phyloP scores from a whole-genome alignment of 2,329 filamentous ascomycete species.

The Hymenoscyphus scutula region DNA sequence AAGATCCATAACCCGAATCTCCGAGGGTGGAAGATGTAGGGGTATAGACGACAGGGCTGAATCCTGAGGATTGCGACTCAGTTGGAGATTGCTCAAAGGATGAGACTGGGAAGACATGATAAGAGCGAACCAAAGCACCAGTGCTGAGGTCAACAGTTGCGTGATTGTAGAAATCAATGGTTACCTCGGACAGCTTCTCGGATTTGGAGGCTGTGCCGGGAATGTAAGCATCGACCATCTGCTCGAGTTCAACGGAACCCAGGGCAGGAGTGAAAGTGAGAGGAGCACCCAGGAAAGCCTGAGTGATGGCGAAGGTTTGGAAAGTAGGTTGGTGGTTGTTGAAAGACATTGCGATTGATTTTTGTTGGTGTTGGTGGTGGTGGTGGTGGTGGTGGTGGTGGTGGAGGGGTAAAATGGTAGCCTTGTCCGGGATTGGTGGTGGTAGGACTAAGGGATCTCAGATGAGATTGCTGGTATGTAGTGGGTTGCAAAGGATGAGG shows the following conservation, averaged over 20 bases:
- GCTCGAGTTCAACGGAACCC: conserved; percentile 58
- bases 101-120: conserved; percentile 38
- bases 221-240: conserved; percentile 57
- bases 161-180: conserved; percentile 59
- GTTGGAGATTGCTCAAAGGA: conserved; percentile 36
- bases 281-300: conserved; percentile 54
- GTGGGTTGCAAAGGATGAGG: neutral
- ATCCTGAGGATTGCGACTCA: conserved; percentile 52
- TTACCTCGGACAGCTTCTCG: conserved; percentile 57
- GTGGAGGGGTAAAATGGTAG: conserved; percentile 5
- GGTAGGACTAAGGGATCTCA: neutral
- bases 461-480: conserved; percentile 1
- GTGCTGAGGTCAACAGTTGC: conserved; percentile 56
- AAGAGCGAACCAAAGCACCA: conserved; percentile 52
- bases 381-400: conserved; percentile 8
- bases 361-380: conserved; percentile 3
- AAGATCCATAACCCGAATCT: conserved; percentile 29
- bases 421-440: conserved; percentile 3
- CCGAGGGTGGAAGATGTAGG: conserved; percentile 43
- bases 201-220: conserved; percentile 51
- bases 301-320: conserved; percentile 49
- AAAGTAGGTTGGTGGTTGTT: conserved; percentile 12
- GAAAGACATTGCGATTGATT: conserved; percentile 21
- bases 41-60: conserved; percentile 43
- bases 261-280: conserved; percentile 67